A percentile compares a stretch with the other conserved stretches of the same genome.
Evolutionary conservation across 306 rosid species (phyloP).

Genomic region (Alnus rubra): DNA sequence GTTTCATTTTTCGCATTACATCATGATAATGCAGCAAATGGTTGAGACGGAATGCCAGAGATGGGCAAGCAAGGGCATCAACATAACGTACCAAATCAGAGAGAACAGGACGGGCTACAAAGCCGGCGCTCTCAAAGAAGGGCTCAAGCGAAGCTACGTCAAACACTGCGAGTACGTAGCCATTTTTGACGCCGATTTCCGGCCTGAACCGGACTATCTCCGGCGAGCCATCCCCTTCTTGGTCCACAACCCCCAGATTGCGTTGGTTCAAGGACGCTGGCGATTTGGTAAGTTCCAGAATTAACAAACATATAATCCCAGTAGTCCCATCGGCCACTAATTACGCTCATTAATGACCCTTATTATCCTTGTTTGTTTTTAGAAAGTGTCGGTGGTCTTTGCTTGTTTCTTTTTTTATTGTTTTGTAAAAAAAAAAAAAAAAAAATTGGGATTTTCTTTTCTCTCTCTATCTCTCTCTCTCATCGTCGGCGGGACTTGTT

Average conservation of each 20-base stretch:
- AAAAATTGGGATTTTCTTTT: neutral
- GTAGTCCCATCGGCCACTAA: neutral
- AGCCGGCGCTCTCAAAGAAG: constrained; percentile 96
- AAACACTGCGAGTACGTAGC: constrained; percentile 90
- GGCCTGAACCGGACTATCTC: constrained; percentile 90
- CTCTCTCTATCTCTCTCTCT: neutral
- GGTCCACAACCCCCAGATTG: constrained; percentile 74
- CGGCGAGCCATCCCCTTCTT: constrained; percentile 87
- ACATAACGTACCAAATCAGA: constrained; percentile 86
- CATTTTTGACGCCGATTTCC: constrained; percentile 91
- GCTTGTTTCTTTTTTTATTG: neutral
- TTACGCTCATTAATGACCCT: constrained; percentile 21
- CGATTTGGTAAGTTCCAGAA: constrained; percentile 67
- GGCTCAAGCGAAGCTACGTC: constrained; percentile 81
- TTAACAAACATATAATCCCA: neutral
- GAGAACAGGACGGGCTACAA: constrained; percentile 83
- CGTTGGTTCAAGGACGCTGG: constrained; percentile 98
- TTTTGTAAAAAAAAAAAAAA: neutral
- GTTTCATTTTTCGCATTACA: neutral
- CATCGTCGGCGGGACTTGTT: constrained; percentile 34
- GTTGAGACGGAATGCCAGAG: constrained; percentile 92
- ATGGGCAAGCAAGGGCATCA: constrained; percentile 93
- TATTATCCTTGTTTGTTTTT: neutral
- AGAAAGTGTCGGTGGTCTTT: constrained; percentile 65
- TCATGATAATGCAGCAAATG: constrained; percentile 64